A percentile compares a stretch with the other conserved stretches of the same genome.
Evolutionary conservation across 2,329 filamentous ascomycete species (phyloP).

Genomic region (Nannizziopsis arthrosporioides): DNA sequence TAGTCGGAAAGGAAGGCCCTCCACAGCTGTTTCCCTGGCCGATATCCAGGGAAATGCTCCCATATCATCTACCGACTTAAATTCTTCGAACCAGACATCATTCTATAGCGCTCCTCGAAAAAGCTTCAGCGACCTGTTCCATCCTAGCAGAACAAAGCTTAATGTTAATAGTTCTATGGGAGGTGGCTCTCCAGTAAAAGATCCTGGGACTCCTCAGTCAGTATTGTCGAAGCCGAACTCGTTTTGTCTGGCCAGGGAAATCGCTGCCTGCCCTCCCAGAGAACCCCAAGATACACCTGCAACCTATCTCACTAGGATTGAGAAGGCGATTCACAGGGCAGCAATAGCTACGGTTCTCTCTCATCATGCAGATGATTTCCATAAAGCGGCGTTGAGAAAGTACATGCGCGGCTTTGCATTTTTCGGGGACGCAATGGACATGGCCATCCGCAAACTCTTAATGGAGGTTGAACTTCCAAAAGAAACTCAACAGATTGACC

Average conservation of each 20-base stretch:
- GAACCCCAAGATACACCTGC: conserved; percentile 82
- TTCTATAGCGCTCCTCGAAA: conserved; percentile 76
- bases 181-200: conserved; percentile 44
- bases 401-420: conserved; percentile 94
- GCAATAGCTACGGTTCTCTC: conserved; percentile 75
- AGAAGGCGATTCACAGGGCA: conserved; percentile 67
- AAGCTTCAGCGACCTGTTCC: conserved; percentile 83
- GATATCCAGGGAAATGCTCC: conserved; percentile 61
- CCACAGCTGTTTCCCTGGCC: conserved; percentile 74
- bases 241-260: conserved; percentile 61
- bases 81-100: conserved; percentile 53
- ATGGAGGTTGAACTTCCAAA: conserved; percentile 96
- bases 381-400: conserved; percentile 69
- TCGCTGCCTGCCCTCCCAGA: conserved; percentile 52
- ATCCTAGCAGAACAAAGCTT: conserved; percentile 61
- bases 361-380: conserved; percentile 76
- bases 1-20: conserved; percentile 64
- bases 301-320: conserved; percentile 73
- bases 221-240: conserved; percentile 76
- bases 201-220: conserved; percentile 42
- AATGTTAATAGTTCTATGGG: conserved; percentile 57
- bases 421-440: conserved; percentile 94
- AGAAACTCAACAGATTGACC: conserved; percentile 95
- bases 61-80: conserved; percentile 52
- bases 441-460: conserved; percentile 87